Base-by-base conservation (phyloP, 257 asterid genomes). In the Lycium barbarum region DNA sequence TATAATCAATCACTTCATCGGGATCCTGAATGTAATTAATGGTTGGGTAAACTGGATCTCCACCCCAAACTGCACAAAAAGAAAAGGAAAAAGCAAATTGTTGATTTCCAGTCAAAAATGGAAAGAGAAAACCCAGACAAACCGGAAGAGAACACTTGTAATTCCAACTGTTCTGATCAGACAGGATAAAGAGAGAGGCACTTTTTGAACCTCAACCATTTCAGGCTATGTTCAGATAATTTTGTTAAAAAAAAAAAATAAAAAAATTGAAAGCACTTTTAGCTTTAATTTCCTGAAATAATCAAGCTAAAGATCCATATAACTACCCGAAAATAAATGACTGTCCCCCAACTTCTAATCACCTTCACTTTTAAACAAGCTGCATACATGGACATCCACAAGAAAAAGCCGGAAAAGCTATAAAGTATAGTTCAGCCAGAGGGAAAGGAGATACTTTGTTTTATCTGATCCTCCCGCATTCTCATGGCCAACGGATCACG, bases 31-130 rank as follows among this genome's bases (percentile, higher is more conserved):
- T 95, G 88, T 96, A 96, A 85, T 96, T 96, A 33, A 96, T 87
- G 11, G 99, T 96, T 35, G 99, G 99, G 88, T 96, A 96, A 85
- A 96, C 99, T 26, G 99, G 99, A 85, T 95, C 99, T 84, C 99
- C 99, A 84, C 99, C 99, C 99, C 99, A 95, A 90, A 95, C 99
- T 95, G 93, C 92, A 89, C 20, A 22, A 74, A 49, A 74, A 74
- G 11, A 80, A 59, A 36, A 72, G 62, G 55, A 58, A 54, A 78
- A 26, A 8, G 49, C 10, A 53, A 53, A 53, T 78, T 78, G 82
- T 78, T 78, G 65, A 78, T 78, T 78, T 8, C 49, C 65, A 51
- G 82, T 26, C 17, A 78, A 53, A 53, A 78, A 35, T 49, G 47
- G 17, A 33, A 78, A 72, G 35, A 53, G 82, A 33, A 78, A 78